A percentile compares a stretch with the other conserved stretches of the same genome.
Conservation (phyloP, 345 rosid genomes). For the Carallia brachiata region DNA sequence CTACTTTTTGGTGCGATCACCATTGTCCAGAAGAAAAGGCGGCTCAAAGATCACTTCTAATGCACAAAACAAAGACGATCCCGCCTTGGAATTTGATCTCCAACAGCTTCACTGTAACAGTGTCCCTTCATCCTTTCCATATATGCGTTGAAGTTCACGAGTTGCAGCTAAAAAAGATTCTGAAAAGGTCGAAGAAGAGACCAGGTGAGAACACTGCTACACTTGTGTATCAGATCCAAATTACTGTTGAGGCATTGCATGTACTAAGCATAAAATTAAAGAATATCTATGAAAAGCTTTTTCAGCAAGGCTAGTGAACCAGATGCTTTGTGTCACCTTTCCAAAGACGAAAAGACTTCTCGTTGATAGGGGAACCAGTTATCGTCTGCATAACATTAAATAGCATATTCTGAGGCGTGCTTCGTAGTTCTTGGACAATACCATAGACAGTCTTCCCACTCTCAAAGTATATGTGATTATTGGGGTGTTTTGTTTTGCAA, state of each 20-base stretch:
- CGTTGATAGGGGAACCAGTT: slow-evolving; percentile 55
- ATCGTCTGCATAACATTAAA: slow-evolving; percentile 54
- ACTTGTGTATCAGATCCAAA: not conserved
- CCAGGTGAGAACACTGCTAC: not conserved
- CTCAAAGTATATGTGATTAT: slow-evolving; percentile 59
- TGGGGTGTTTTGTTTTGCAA: slow-evolving; percentile 37
- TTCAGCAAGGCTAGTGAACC: slow-evolving; percentile 7
- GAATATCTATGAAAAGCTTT: not conserved
- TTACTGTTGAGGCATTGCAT: too few relatives aligned
- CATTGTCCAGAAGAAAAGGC: slow-evolving; percentile 22
- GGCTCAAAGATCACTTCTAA: slow-evolving; percentile 14
- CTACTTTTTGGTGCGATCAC: slow-evolving; percentile 15
- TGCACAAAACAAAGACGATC: slow-evolving; percentile 36
- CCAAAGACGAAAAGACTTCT: slow-evolving; percentile 54
- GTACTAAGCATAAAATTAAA: too few relatives aligned
- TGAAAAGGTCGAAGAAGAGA: slow-evolving; percentile 18
- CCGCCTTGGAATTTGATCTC: slow-evolving; percentile 34
- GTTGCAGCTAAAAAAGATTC: slow-evolving; percentile 57
- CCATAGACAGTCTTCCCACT: slow-evolving; percentile 62
- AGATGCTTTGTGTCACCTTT: slow-evolving; percentile 41
- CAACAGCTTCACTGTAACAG: slow-evolving; percentile 26
- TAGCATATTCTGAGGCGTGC: slow-evolving; percentile 54
- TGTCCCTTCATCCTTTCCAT: slow-evolving; percentile 47
- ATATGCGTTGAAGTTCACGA: slow-evolving; percentile 58
- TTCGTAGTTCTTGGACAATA: slow-evolving; percentile 56